Base-by-base conservation (phyloP, 2,329 filamentous ascomycete genomes). In the Fulvia fulva region DNA sequence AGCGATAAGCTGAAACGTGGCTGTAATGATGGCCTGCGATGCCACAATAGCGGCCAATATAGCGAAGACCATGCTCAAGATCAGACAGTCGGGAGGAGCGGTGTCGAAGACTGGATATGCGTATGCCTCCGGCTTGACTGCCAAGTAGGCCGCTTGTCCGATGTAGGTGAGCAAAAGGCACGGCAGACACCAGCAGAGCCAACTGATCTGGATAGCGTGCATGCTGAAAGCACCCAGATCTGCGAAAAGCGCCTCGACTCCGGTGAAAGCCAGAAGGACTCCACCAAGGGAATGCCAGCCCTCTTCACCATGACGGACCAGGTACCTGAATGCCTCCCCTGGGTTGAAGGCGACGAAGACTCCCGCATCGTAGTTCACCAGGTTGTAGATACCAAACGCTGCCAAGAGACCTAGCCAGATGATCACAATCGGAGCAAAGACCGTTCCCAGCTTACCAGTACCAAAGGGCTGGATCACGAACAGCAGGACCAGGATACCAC, bases 201-300 rank as follows among this genome's bases (percentile, higher is more conserved):
- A 92, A 45, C 83, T 87, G 16, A 91, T 77, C 68, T 90, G 88
- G 53, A 92, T 85, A 0, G 89, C 87, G 44, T 81, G 77, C 58
- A 63, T 69, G 55, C 56, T 61, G 71, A 92, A 92, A 22, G 89
- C 89, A 32, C 88, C 89, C 6, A 92, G 77, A 66, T 92, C 88
- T 1, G 89, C 88, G 68, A 91, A 92, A 0, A 92, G 77, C 1
- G 88, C 87, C 70, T 91, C 89, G n/a, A 89, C 87, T 45, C 86
- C 88, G 1, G 89, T 91, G 67, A 92, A 91, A 2, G 86, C 82
- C 9, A 92, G 80, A 1, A 92, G 73, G 21, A 91, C 82, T 4
- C 89, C 88, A 26, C 68, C 87, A 1, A 90, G 77, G 58, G 81
- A 83, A 58, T 77, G 78, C 86, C 87, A 89, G 0, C 84, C 86